phyloP scores from a whole-genome alignment of 495 filamentous ascomycete genomes.

The Neurospora sp. region DNA sequence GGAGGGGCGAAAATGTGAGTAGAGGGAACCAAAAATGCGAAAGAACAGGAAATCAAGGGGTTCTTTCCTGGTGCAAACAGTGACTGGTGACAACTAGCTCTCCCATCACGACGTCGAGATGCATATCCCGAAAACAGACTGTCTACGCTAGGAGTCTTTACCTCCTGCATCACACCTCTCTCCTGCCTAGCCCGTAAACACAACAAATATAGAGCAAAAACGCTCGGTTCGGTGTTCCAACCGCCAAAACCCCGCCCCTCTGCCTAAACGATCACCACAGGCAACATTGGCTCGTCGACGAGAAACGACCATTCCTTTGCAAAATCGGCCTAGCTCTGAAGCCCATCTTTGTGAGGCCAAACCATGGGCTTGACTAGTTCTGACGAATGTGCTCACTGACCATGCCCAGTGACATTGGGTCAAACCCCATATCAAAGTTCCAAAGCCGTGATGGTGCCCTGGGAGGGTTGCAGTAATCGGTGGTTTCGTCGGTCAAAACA shows the following conservation, averaged over 20 bases:
- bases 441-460: background rate
- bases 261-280: background rate
- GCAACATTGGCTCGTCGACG: background rate
- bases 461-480: background rate
- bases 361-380: background rate
- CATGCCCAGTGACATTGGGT: background rate
- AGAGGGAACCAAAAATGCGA: background rate
- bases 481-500: background rate
- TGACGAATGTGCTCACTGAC: background rate
- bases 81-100: background rate
- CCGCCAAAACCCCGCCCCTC: background rate
- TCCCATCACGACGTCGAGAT: background rate
- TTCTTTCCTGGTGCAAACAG: background rate
- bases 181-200: background rate
- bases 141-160: background rate
- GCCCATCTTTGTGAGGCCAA: background rate
- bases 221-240: background rate
- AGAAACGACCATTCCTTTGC: conserved; percentile 3
- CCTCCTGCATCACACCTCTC: background rate
- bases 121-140: background rate
- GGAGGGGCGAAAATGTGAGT: background rate
- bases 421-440: background rate
- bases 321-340: conserved; percentile 8
- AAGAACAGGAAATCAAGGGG: background rate
- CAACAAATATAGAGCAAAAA: background rate